Percentiles rank a stretch among this genome's conserved stretches.
phyloP scores from a whole-genome alignment of 169 alveolate genomes.

The Blepharisma undulans region DNA sequence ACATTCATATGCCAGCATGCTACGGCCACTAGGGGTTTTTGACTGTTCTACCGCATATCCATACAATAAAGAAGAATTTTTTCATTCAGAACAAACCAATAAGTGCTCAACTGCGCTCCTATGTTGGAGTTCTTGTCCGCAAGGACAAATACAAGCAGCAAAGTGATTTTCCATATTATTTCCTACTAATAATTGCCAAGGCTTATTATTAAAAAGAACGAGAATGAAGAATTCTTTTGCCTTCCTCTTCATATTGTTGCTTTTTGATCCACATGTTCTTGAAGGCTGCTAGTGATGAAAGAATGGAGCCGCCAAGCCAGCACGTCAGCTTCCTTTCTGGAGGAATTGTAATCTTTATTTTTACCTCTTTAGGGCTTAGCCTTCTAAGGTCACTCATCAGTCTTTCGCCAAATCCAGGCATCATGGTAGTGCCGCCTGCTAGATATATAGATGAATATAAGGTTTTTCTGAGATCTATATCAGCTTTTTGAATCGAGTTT shows the following conservation, averaged over 20 bases:
- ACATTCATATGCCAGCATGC: background rate
- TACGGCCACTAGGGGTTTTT: background rate
- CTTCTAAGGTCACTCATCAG: conserved; percentile 81
- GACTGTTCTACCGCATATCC: background rate
- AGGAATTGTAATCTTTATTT: conserved; percentile 66
- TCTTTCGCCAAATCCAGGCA: conserved; percentile 87
- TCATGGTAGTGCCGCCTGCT: conserved; percentile 88
- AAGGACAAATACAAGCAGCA: background rate
- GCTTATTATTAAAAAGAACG: conserved; percentile 55
- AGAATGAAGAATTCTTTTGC: conserved; percentile 71
- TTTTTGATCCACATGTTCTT: conserved; percentile 87
- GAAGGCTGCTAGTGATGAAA: conserved; percentile 84
- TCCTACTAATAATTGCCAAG: background rate
- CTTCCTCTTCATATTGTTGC: conserved; percentile 84
- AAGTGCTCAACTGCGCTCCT: background rate
- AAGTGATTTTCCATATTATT: background rate
- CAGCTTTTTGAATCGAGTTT: conserved; percentile 82
- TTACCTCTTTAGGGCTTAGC: conserved; percentile 73
- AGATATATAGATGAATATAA: conserved; percentile 74
- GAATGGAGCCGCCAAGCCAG: conserved; percentile 91
- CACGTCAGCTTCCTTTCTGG: conserved; percentile 78
- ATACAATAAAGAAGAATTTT: background rate
- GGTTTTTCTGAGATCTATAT: conserved; percentile 83
- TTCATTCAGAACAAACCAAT: background rate
- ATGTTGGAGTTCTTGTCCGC: background rate